Percentiles rank a stretch among this genome's conserved stretches.
Conservation (phyloP, 495 filamentous ascomycete species). For the Filosporella fistucella region DNA sequence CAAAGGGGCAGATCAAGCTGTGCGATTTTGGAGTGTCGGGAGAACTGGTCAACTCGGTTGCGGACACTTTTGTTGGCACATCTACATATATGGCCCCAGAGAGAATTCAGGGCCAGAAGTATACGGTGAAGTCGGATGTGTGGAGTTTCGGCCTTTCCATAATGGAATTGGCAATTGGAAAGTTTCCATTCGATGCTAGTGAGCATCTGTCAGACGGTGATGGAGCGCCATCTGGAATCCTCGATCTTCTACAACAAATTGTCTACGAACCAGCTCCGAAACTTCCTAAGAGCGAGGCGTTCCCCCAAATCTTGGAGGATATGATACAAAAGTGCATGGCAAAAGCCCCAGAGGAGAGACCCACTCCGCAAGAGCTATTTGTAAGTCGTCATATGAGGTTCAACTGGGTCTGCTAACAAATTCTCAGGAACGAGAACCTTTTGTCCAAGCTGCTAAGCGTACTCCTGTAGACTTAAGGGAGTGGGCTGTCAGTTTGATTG, state of each 20-base stretch:
- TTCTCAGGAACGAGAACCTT: conserved; percentile 78
- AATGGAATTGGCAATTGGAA: conserved; percentile 95
- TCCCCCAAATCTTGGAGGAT: conserved; percentile 89
- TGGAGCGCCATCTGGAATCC: conserved; percentile 84
- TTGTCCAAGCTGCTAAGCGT: conserved; percentile 90
- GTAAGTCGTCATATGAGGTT: conserved; percentile 36
- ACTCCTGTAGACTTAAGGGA: conserved; percentile 86
- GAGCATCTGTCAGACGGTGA: conserved; percentile 61
- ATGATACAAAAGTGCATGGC: conserved; percentile 94
- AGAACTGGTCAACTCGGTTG: conserved; percentile 93
- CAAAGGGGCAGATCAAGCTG: conserved; percentile 88
- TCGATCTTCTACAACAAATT: conserved; percentile 95
- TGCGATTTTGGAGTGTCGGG: conserved; percentile 98
- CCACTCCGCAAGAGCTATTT: conserved; percentile 84
- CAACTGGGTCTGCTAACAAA: conserved; percentile 2
- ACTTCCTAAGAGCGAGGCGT: conserved; percentile 93
- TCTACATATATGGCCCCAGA: conserved; percentile 99
- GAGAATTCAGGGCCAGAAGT: conserved; percentile 91
- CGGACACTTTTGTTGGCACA: conserved; percentile 96
- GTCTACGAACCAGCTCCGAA: conserved; percentile 92
- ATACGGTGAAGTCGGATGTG: conserved; percentile 97
- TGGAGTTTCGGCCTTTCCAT: conserved; percentile 97
- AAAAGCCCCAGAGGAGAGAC: conserved; percentile 81
- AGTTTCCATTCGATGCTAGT: conserved; percentile 85
- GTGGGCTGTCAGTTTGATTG: conserved; percentile 89